Conservation (phyloP, 2,329 filamentous ascomycete species). For the Claviceps purpurea region DNA sequence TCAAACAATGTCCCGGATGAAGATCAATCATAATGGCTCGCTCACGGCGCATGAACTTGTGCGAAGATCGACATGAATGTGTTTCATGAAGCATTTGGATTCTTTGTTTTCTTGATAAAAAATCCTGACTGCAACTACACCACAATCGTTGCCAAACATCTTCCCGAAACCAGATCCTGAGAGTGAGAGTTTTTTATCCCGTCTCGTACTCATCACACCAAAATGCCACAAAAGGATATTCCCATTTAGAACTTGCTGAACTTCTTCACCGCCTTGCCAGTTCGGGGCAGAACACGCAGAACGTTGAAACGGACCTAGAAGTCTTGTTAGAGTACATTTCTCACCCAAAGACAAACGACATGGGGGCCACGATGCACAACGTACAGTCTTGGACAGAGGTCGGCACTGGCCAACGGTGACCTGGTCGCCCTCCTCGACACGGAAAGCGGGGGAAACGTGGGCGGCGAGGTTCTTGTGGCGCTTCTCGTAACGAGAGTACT, state of each 20-base stretch:
- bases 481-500: constrained; percentile 99
- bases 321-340: constrained; percentile 12
- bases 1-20: too few species aligned
- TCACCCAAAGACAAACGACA: background rate
- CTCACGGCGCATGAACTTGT: background rate
- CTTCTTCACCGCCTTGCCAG: constrained; percentile 92
- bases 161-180: constrained; percentile 27
- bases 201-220: constrained; percentile 37
- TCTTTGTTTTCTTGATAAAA: constrained; percentile 13
- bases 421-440: constrained; percentile 99
- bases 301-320: constrained; percentile 95
- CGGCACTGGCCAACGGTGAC: constrained; percentile 99
- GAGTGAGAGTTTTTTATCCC: constrained; percentile 23
- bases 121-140: constrained; percentile 32
- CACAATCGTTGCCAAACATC: constrained; percentile 29
- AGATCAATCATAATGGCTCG: too few species aligned
- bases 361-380: constrained; percentile 24
- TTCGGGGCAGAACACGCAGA: constrained; percentile 93
- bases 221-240: constrained; percentile 35
- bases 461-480: constrained; percentile 99
- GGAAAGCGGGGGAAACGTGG: constrained; percentile 98
- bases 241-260: constrained; percentile 93
- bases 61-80: background rate
- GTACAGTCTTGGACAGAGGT: constrained; percentile 98
- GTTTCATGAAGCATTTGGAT: constrained; percentile 23